phyloP scores from a whole-genome alignment of 176 grass and related monocot genomes.

The Cenchrus americanus region DNA sequence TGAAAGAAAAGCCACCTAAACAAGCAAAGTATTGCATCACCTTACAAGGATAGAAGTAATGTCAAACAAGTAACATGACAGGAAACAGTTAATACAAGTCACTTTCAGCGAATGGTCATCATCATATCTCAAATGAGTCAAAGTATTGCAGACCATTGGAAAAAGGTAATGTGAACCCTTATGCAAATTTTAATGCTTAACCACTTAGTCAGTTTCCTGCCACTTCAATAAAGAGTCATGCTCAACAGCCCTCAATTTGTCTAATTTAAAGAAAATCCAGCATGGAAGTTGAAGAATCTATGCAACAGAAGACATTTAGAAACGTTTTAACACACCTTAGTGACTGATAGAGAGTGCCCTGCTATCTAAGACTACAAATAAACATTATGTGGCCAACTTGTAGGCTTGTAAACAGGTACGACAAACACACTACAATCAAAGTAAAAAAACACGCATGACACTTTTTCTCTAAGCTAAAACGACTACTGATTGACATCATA shows the following conservation, averaged over 20 bases:
- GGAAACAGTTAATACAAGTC: background rate
- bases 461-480: background rate
- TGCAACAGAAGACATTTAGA: background rate
- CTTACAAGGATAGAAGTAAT: background rate
- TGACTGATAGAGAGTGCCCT: background rate
- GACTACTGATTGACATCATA: background rate
- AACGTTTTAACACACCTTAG: background rate
- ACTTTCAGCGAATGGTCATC: background rate
- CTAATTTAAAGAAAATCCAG: background rate
- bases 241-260: background rate
- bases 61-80: conserved; percentile 15
- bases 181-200: background rate
- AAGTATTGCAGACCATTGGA: background rate
- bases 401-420: background rate
- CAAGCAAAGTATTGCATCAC: background rate
- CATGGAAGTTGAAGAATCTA: background rate
- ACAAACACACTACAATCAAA: background rate
- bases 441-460: background rate
- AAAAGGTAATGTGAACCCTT: background rate
- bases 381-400: background rate
- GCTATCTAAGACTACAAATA: background rate
- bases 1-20: background rate
- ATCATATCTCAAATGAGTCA: background rate
- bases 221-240: background rate
- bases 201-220: background rate